Base-by-base conservation (phyloP, 495 filamentous ascomycete genomes). In the Penicillium bialowiezense region DNA sequence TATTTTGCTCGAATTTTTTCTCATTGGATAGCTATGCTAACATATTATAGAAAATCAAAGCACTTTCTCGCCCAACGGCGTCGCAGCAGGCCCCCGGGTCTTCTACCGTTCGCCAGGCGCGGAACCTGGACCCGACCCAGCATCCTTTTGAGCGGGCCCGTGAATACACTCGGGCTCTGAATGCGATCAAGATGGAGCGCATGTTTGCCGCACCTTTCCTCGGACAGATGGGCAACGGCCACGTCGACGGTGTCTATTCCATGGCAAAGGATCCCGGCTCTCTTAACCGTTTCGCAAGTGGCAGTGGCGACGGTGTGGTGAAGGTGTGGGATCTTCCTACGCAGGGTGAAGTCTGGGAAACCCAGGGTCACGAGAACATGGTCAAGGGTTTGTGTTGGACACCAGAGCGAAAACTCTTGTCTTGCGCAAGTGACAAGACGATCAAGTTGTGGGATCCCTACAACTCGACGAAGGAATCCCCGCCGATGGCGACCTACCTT, bases 191-290 rank as follows among this genome's bases (percentile, higher is more conserved):
- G 59, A 67, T 98, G 43, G 89, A 97, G 68, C 86, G 93, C 54
- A 91, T 98, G 83, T 97, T 97, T 62, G 92, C 93, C 17, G 84
- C 89, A 44, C 93, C 93, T 4, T 98, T 98, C 64, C 70, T 98
- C 34, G 86, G 75, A 0, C 88, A 96, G 58, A 80, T 98, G 42
- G 92, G 91, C 23, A 80, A 81, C 40, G 93, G 93, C 23, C 93
- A 98, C 71, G 88, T 97, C 12, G 93, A 98, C 65, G 93, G 93
- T 37, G 89, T 98, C 5, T 89, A 89, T 63, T 74, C 77, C 7
- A 76, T 89, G 63, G 78, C 84, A 12, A 89, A 88, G 54, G 86
- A 89, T 54, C 84, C 82, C 3, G 74, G 80, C 54, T 82, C 81
- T 3, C 67, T 91, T 24, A 79, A 86, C 44, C 73, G 81, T 36